Evolutionary conservation across 352 stramenopile genomes (phyloP).

Genomic region (Globisporangium carolinianum): DNA sequence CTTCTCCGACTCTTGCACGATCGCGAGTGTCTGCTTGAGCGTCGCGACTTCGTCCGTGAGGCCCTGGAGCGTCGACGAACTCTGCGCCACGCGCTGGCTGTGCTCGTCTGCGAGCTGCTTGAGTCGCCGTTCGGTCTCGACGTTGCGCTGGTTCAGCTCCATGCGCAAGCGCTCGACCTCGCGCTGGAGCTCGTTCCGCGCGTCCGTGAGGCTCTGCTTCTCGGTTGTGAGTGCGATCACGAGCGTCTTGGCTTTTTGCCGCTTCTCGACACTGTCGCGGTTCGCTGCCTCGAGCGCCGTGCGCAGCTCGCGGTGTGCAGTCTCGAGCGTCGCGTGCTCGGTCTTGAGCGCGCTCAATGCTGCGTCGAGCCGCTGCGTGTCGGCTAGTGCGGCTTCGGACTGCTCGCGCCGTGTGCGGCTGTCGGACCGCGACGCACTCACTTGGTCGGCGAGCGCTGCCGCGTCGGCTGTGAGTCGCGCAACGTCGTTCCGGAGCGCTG

Average conservation of each 20-base stretch:
- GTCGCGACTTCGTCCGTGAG: conserved; percentile 53
- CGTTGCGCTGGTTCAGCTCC: conserved; percentile 72
- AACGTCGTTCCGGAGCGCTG: conserved; percentile 34
- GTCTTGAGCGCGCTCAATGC: conserved; percentile 25
- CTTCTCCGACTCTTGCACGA: conserved; percentile 64
- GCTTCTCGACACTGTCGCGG: conserved; percentile 58
- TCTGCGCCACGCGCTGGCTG: conserved; percentile 40
- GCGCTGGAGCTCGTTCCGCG: conserved; percentile 41
- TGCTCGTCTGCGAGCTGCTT: conserved; percentile 58
- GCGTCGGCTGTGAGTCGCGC: conserved; percentile 37
- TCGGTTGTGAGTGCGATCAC: conserved; percentile 60
- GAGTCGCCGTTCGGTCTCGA: conserved; percentile 56
- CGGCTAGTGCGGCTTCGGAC: conserved; percentile 27
- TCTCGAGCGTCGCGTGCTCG: conserved; percentile 37
- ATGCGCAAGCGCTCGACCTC: conserved; percentile 68
- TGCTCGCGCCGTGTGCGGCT: conserved; percentile 36
- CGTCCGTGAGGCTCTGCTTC: conserved; percentile 45
- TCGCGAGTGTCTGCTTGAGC: conserved; percentile 47
- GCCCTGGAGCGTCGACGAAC: conserved; percentile 31
- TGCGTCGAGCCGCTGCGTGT: conserved; percentile 42
- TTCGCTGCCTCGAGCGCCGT: conserved; percentile 32
- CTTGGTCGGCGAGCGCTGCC: conserved; percentile 28
- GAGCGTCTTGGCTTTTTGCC: conserved; percentile 62
- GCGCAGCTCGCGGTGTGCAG: conserved; percentile 47
- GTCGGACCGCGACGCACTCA: conserved; percentile 34